These are phyloP conservation scores for Kodamaea sp. DNA, from an alignment of 1,139 yeast species.

Conservation along the genomic window DNA sequence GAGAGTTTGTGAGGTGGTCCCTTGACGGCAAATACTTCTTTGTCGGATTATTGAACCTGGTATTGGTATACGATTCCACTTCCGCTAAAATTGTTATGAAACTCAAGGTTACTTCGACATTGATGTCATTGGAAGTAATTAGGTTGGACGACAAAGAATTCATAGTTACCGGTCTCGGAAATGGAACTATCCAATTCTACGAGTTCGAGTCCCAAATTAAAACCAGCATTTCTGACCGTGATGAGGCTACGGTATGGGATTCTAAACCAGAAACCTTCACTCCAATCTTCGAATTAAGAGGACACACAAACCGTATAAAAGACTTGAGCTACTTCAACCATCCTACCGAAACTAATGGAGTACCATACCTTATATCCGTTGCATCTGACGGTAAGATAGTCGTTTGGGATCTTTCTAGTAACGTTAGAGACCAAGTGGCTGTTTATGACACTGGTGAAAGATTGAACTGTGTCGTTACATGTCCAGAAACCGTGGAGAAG, in stretches of 20 bases:
- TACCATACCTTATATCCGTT: conserved; percentile 68
- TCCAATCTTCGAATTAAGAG: conserved; percentile 62
- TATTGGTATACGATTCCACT: conserved; percentile 66
- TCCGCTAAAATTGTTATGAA: conserved; percentile 60
- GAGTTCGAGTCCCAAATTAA: conserved; percentile 34
- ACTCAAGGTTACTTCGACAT: conserved; percentile 51
- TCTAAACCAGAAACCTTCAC: conserved; percentile 32
- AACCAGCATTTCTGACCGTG: conserved; percentile 15
- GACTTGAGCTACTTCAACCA: conserved; percentile 61
- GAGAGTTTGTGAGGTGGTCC: conserved; percentile 68
- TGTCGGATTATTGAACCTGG: conserved; percentile 68
- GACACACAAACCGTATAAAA: conserved; percentile 86
- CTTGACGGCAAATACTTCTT: conserved; percentile 65
- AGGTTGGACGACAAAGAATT: conserved; percentile 50
- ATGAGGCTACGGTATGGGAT: conserved; percentile 31
- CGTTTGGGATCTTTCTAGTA: conserved; percentile 70
- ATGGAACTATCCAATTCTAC: conserved; percentile 70
- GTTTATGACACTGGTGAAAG: conserved; percentile 93
- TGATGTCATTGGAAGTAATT: conserved; percentile 68
- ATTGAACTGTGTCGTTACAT: conserved; percentile 78
- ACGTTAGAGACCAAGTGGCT: conserved; percentile 73
- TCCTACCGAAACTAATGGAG: conserved; percentile 30
- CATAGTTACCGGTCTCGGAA: conserved; percentile 66
- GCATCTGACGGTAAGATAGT: conserved; percentile 94
- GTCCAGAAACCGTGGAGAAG: conserved; percentile 79